Base-by-base conservation (phyloP, 2,329 filamentous ascomycete species). In the Paracorniculantispora psalliotae region DNA sequence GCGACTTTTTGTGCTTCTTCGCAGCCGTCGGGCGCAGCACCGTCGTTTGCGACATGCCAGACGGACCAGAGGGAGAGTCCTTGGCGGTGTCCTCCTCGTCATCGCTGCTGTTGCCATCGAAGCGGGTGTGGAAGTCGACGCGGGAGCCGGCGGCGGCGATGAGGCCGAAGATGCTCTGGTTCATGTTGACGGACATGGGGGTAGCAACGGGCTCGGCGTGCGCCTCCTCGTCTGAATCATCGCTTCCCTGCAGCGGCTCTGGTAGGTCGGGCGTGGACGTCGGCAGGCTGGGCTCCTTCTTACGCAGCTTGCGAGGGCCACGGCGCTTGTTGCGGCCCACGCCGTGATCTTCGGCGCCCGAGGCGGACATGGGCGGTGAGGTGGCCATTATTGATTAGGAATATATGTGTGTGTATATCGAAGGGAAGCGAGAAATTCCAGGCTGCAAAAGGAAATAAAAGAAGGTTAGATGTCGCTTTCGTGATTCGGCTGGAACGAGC, bases 121-220 rank as follows among this genome's bases (percentile, higher is more conserved):
- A 93, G 39, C 89, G 84, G 61, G 89, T 83, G 71, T 90, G 87
- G 69, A 96, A 92, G 73, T 96, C 89, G 54, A 89, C 87, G 61
- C 85, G 86, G 30, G 91, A 92, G 7, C 92, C 91, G 39, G 91
- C 91, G 17, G 91, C 91, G 7, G 92, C 90, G 65, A 97, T 92
- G 75, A 97, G 84, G 57, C 91, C 92, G 72, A 97, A 96, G 58
- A 97, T 87, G 64, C 91, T 96, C 78, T 96, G 92, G 73, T 96
- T 94, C 86, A 96, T 91, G 68, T 92, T 91, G 74, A 84, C 78
- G 60, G 82, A 80, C 71, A 82, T 77, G 63, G 79, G 76, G 9
- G 67, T 70, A 2, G 77, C 19, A 26, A 51, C 72, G 4, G 73
- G 72, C 23, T 63, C 56, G 48, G 76, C 64, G 46, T 79, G 73